Conservation (phyloP, 805 yeast species). For the Vanderwaltozyma verrucispora region DNA sequence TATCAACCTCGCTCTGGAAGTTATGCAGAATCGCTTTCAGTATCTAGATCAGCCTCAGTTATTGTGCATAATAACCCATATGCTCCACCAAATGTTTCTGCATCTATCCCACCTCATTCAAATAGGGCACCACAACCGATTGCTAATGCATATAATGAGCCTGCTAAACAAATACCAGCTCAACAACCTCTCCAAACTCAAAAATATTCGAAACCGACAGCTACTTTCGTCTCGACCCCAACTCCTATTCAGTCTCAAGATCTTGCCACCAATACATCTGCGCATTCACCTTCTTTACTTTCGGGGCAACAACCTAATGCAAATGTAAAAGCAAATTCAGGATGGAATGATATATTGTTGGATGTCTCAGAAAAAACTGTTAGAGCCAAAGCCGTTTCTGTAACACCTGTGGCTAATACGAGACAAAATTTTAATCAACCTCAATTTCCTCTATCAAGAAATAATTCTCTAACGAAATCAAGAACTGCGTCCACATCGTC, state of each 20-base stretch:
- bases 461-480: slow-evolving; percentile 1
- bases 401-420: slow-evolving; percentile 21
- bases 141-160: slow-evolving; percentile 1
- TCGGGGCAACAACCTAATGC: slow-evolving; percentile 28
- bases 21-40: not conserved
- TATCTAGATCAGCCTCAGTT: not conserved
- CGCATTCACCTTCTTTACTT: too few species aligned
- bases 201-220: slow-evolving; percentile 20
- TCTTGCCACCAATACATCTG: too few species aligned
- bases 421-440: not conserved
- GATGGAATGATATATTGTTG: slow-evolving; percentile 30
- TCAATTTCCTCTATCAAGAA: not conserved
- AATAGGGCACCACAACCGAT: not conserved
- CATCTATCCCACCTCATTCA: not conserved
- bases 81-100: not conserved
- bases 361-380: slow-evolving; percentile 20
- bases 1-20: not conserved
- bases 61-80: not conserved
- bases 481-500: slow-evolving; percentile 2
- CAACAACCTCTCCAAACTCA: slow-evolving; percentile 15
- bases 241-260: not conserved
- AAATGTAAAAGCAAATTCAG: slow-evolving; percentile 27
- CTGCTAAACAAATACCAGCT: not conserved
- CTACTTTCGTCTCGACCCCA: slow-evolving; percentile 12
- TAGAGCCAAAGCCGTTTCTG: slow-evolving; percentile 30